Base-by-base conservation (phyloP, 257 asterid genomes). In the Leptodermis oblonga region DNA sequence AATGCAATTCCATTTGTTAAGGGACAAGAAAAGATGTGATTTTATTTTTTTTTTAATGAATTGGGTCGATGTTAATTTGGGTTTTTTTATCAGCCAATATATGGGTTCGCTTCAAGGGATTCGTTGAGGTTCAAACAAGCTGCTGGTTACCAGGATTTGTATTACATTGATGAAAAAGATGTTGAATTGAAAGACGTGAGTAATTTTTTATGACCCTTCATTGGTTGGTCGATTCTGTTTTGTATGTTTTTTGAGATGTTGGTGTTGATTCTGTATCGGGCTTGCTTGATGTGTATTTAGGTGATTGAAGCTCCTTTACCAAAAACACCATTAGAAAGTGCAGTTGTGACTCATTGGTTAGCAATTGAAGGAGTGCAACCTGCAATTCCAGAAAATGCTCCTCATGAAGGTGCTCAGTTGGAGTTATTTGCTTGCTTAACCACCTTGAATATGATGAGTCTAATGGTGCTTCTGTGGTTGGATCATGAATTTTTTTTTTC, bases 281-380 rank as follows among this genome's bases (percentile, higher is more conserved):
- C n/a, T 41, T 67, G 67, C 71, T 67, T 62, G 49, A 31, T 52
- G 14, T 62, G 20, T 37, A 45, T 78, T 34, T 62, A 94, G 99
- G 96, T 91, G 73, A 89, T 94, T 69, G 99, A 94, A 86, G 89
- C 97, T 64, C 97, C 99, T 86, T 79, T 89, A 71, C 97, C 97
- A 1, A 91, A 82, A 81, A 97, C 97, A 71, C 99, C 96, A 28
- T 77, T 94, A 63, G 99, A 94, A 73, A 79, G 93, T 25, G 84
- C 97, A 14, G 85, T 94, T 67, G 82, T 84, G 69, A 79, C 91
- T 67, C 99, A 94, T 73, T 94, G 99, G 97, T 79, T 91, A 73
- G 96, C 97, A 43, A 83, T 94, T 62, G 99, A 94, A 79, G 99
- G 97, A 67, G 92, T 89, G 43, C 97, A 94, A 76, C 99, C 99